phyloP scores from a whole-genome alignment of 225 moss, liverwort and hornwort genomes.

The Climacium dendroides region DNA sequence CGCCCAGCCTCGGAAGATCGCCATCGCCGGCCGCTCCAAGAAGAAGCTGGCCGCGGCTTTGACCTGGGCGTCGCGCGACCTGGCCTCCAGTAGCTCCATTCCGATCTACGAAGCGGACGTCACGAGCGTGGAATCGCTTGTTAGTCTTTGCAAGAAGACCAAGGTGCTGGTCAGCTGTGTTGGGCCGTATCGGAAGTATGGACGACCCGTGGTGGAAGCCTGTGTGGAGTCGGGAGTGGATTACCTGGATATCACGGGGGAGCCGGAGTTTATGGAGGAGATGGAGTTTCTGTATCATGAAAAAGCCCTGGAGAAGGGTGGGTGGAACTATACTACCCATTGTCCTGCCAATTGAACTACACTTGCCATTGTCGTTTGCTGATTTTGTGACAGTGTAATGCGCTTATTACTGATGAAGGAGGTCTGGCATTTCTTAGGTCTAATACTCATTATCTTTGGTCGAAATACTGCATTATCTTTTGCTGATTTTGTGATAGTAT shows the following conservation, averaged over 20 bases:
- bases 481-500: background rate
- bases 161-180: constrained; percentile 72
- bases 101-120: constrained; percentile 73
- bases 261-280: constrained; percentile 89
- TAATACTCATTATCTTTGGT: background rate
- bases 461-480: background rate
- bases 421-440: background rate
- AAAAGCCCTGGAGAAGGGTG: constrained; percentile 39
- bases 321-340: background rate
- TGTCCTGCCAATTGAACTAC: background rate
- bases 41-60: constrained; percentile 64
- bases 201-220: constrained; percentile 80
- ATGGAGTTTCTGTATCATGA: constrained; percentile 65
- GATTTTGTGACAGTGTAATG: background rate
- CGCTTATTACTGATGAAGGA: background rate
- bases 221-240: constrained; percentile 89
- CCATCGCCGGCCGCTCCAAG: constrained; percentile 79
- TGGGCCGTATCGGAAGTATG: constrained; percentile 81
- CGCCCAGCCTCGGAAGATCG: constrained; percentile 35
- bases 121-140: constrained; percentile 38
- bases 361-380: background rate
- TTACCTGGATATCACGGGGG: constrained; percentile 85
- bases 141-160: constrained; percentile 60
- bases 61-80: constrained; percentile 57
- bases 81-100: background rate